Evolutionary conservation across 345 rosid species (phyloP).

Genomic region (Lepidium didymum): DNA sequence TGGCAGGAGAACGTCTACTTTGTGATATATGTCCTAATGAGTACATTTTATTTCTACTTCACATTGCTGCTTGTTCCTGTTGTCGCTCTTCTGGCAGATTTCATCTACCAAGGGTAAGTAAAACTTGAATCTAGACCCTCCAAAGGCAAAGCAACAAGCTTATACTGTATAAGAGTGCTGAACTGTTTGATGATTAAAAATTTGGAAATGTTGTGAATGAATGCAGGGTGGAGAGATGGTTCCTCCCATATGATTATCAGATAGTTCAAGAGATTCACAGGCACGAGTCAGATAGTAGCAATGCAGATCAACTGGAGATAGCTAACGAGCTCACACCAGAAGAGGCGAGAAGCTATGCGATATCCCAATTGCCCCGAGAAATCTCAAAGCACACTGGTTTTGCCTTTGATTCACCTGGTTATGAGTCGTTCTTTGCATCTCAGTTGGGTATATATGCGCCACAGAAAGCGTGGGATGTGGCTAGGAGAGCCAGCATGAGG

Average conservation of each 20-base stretch:
- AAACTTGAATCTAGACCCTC: background rate
- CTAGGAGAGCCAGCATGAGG: constrained; percentile 80
- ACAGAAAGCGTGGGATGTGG: constrained; percentile 98
- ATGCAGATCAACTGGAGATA: constrained; percentile 41
- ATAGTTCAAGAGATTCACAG: constrained; percentile 83
- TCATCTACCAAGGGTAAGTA: constrained; percentile 72
- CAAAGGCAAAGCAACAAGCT: background rate
- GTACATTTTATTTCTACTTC: constrained; percentile 85
- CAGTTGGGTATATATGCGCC: constrained; percentile 77
- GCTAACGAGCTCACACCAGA: constrained; percentile 55
- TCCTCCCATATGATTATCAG: constrained; percentile 85
- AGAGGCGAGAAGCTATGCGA: constrained; percentile 70
- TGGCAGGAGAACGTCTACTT: constrained; percentile 73
- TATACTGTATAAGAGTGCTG: background rate
- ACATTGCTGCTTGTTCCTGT: constrained; percentile 69
- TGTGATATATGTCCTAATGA: constrained; percentile 80
- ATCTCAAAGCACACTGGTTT: constrained; percentile 85
- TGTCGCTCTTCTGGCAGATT: constrained; percentile 81
- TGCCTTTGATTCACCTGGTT: constrained; percentile 94
- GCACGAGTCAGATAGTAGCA: constrained; percentile 43
- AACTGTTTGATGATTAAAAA: background rate
- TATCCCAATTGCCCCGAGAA: constrained; percentile 79
- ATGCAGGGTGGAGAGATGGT: constrained; percentile 82
- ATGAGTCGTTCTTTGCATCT: constrained; percentile 88
- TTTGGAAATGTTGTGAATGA: background rate